Conservation (phyloP, 495 filamentous ascomycete species). For the Penicillium longicatenatum region DNA sequence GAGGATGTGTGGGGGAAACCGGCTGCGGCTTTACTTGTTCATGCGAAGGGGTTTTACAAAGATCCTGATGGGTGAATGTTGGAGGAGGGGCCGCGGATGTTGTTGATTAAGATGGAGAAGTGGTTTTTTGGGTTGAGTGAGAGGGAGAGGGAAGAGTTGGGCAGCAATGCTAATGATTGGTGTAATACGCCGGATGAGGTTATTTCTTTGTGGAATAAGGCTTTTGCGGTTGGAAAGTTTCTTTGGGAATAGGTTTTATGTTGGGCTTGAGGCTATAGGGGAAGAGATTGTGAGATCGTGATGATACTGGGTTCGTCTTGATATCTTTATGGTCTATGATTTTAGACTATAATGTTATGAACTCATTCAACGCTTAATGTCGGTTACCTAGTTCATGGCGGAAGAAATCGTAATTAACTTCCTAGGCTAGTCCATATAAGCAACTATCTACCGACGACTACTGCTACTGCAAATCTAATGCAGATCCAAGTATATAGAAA, state of each 20-base stretch:
- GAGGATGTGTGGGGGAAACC: slow-evolving; percentile 1
- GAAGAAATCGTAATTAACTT: too few relatives aligned
- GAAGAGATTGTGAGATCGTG: too few relatives aligned
- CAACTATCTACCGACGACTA: too few relatives aligned
- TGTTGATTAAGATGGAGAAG: slow-evolving; percentile 4
- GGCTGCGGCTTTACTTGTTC: background rate
- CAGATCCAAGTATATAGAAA: slow-evolving; percentile 3
- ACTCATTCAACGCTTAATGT: too few relatives aligned
- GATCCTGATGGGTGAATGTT: slow-evolving; percentile 7
- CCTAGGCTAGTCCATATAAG: too few relatives aligned
- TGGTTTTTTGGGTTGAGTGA: slow-evolving; percentile 2
- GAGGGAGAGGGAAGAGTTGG: background rate
- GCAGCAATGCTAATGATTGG: slow-evolving; percentile 3
- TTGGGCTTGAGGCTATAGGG: too few relatives aligned
- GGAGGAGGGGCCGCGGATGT: background rate
- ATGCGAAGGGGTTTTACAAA: background rate
- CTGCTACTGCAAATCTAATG: background rate
- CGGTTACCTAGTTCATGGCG: too few relatives aligned
- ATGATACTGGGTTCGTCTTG: too few relatives aligned
- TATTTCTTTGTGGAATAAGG: background rate
- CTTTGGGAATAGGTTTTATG: background rate
- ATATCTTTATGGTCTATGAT: too few relatives aligned
- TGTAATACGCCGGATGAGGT: background rate
- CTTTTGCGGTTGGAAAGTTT: background rate
- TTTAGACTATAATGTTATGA: too few relatives aligned